These are phyloP conservation scores for Saitozyma sp. DNA, from an alignment of 768 basidiomycete species.

Conservation along the genomic window DNA sequence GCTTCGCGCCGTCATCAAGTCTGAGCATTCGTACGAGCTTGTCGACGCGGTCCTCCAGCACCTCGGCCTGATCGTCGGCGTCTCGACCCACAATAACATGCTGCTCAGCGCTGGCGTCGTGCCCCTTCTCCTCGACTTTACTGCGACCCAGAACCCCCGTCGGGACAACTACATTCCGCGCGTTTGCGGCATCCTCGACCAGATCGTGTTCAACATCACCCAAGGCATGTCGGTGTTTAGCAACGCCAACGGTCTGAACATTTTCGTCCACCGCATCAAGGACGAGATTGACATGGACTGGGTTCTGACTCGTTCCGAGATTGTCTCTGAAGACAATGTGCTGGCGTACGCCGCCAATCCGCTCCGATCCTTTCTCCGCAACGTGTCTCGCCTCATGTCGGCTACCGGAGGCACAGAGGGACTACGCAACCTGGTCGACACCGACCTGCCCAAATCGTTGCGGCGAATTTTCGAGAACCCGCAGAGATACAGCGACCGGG, in stretches of 20 bases:
- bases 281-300: conserved; percentile 50
- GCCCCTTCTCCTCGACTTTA: conserved; percentile 81
- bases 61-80: conserved; percentile 80
- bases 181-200: conserved; percentile 88
- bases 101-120: conserved; percentile 91
- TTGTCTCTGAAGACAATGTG: not conserved
- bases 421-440: conserved; percentile 88
- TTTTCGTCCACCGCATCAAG: conserved; percentile 82
- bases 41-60: conserved; percentile 79
- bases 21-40: conserved; percentile 48
- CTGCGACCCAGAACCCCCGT: conserved; percentile 71
- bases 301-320: not conserved
- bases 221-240: conserved; percentile 80
- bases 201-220: conserved; percentile 82
- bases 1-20: conserved; percentile 68
- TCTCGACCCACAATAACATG: conserved; percentile 85
- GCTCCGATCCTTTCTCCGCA: conserved; percentile 86
- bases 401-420: conserved; percentile 86
- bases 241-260: conserved; percentile 76
- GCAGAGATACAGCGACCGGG: conserved; percentile 77
- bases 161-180: conserved; percentile 77
- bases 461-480: conserved; percentile 85
- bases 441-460: conserved; percentile 75
- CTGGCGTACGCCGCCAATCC: conserved; percentile 49
- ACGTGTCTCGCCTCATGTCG: conserved; percentile 97